Percentiles rank a stretch among this genome's conserved stretches.
Conservation (phyloP, 2,329 filamentous ascomycete species). For the Apiospora aurea region DNA sequence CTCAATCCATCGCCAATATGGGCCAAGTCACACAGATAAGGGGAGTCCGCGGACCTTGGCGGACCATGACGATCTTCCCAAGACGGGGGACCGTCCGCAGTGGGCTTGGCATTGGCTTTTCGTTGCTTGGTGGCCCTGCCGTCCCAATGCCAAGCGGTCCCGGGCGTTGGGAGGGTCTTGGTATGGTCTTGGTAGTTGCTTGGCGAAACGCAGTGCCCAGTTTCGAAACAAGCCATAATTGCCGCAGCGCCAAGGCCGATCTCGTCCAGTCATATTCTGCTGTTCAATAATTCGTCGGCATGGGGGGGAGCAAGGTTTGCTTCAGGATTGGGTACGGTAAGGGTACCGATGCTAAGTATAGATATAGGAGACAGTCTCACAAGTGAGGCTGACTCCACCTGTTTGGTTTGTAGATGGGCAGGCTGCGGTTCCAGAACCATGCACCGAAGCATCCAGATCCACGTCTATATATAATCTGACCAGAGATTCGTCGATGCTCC, state of each 20-base stretch:
- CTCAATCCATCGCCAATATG: background rate
- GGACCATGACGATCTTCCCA: background rate
- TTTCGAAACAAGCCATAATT: constrained; percentile 21
- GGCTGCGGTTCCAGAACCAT: background rate
- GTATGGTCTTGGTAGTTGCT: background rate
- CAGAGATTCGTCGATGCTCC: background rate
- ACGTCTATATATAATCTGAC: background rate
- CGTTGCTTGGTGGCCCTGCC: too few species aligned
- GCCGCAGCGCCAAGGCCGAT: background rate
- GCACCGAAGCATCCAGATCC: background rate
- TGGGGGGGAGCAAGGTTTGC: background rate
- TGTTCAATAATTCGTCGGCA: background rate
- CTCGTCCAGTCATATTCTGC: background rate
- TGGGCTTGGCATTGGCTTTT: background rate
- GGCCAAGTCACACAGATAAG: background rate
- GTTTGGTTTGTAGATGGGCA: constrained; percentile 13
- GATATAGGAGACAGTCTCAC: background rate
- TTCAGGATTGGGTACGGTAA: constrained; percentile 8
- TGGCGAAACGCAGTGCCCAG: constrained; percentile 9
- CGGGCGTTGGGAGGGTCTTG: constrained; percentile 1
- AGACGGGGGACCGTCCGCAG: background rate
- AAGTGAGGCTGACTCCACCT: constrained; percentile 4
- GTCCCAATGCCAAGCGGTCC: background rate
- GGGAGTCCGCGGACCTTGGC: background rate
- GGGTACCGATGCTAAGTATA: constrained; percentile 14